phyloP scores from a whole-genome alignment of 345 rosid genomes.

The Diplotaxis tenuifolia region DNA sequence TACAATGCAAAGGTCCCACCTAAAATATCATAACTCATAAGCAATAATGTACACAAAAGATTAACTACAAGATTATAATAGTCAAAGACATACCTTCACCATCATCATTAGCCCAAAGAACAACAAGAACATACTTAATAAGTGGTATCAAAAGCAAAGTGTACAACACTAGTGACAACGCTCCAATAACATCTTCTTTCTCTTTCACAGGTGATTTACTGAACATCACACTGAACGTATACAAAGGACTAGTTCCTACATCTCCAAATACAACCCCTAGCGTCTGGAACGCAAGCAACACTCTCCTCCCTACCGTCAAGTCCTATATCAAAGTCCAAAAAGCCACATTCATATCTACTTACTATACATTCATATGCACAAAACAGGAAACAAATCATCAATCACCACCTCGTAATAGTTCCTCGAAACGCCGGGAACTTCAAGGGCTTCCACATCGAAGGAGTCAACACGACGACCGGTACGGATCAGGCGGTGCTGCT shows the following conservation, averaged over 20 bases:
- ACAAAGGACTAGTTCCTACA: constrained; percentile 97
- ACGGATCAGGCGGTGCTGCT: constrained; percentile 72
- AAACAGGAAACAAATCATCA: not conserved
- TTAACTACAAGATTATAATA: constrained; percentile 7
- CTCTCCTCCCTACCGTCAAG: constrained; percentile 65
- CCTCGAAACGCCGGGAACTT: constrained; percentile 78
- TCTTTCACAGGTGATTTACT: constrained; percentile 77
- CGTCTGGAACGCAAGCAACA: constrained; percentile 86
- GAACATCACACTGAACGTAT: constrained; percentile 94
- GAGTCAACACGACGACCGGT: constrained; percentile 86
- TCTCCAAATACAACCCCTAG: constrained; percentile 98
- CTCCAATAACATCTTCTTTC: constrained; percentile 89
- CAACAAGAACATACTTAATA: constrained; percentile 89
- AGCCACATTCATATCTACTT: not conserved
- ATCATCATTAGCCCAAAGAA: constrained; percentile 97
- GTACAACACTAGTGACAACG: constrained; percentile 83
- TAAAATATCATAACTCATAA: constrained; percentile 29
- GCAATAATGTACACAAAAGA: not conserved
- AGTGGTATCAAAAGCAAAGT: constrained; percentile 87
- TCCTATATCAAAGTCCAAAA: constrained; percentile 66
- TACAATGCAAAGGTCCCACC: constrained; percentile 99
- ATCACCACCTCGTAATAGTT: constrained; percentile 67
- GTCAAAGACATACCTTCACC: constrained; percentile 75
- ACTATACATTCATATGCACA: not conserved
- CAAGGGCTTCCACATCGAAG: constrained; percentile 96